Evolutionary conservation across 2,329 filamentous ascomycete species (phyloP).

Genomic region (Cordyceps farinosa): DNA sequence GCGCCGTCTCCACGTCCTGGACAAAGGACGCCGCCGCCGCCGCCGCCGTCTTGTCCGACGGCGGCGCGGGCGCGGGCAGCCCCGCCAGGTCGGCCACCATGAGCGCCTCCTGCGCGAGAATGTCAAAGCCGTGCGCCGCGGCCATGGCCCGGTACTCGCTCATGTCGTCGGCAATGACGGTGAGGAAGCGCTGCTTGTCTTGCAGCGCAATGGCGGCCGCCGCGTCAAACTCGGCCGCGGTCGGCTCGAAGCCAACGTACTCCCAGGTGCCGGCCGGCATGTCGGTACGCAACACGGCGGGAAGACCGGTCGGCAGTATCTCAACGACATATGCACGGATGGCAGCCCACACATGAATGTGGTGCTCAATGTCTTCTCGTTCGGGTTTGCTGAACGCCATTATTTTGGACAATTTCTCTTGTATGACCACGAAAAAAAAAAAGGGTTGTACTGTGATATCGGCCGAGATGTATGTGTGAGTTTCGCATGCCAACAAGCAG

Average conservation of each 20-base stretch:
- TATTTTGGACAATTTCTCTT: background rate
- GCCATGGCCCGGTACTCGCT: background rate
- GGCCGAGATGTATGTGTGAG: background rate
- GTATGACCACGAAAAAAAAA: too few species aligned
- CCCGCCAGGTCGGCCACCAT: constrained; percentile 1
- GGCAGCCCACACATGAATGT: constrained; percentile 7
- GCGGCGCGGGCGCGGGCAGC: background rate
- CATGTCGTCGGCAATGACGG: constrained; percentile 10
- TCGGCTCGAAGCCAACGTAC: constrained; percentile 11
- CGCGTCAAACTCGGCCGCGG: background rate
- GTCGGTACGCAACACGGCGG: constrained; percentile 10
- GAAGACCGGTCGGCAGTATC: background rate
- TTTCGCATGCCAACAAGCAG: background rate
- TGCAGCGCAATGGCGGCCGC: background rate
- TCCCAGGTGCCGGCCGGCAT: constrained; percentile 10
- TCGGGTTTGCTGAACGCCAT: background rate
- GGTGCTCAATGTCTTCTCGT: background rate
- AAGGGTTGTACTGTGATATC: background rate
- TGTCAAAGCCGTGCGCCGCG: background rate
- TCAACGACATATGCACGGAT: constrained; percentile 8
- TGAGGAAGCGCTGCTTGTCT: constrained; percentile 5
- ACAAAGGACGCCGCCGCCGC: background rate
- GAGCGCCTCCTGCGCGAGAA: constrained; percentile 12
- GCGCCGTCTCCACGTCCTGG: background rate
- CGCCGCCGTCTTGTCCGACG: background rate